Base-by-base conservation (phyloP, 305 asterid genomes). In the Solanum hybrid region DNA sequence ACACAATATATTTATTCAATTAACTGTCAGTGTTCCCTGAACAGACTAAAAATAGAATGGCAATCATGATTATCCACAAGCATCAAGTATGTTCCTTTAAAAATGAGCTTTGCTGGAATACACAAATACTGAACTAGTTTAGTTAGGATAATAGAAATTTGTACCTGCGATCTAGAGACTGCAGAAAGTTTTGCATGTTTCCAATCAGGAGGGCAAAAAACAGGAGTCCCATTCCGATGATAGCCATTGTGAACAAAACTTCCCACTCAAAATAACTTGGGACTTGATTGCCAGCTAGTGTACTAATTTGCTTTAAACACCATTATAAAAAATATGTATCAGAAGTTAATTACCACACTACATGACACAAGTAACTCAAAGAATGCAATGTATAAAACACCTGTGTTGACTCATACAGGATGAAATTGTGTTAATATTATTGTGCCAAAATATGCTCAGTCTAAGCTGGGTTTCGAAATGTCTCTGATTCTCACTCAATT, bases 161-260 rank as follows among this genome's bases (percentile, higher is more conserved):
- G 7, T 93, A 95, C 99, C 99, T 96, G 91, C 99, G 97, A 8
- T 95, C 98, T 87, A 96, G 98, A 88, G 98, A 92, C 92, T 95
- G 99, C 71, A 96, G 96, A 92, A 97, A 97, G 93, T 96, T 96
- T 92, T 96, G 98, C 97, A 96, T 96, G 90, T 96, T 96, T 69
- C 99, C 99, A 87, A 96, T 94, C 57, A 96, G 92, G 86, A 96
- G 95, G 91, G 99, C 97, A 89, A 96, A 96, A 57, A 95, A 95
- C 91, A 96, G 91, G 91, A 96, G 99, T 35, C 99, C 99, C n/a
- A 94, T 89, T 86, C 97, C 99, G 3, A 94, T 92, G 57, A 96
- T 96, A 89, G 90, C 93, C 98, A 96, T 96, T 12, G 98, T 96
- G 95, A 96, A 96, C 89, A 95, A 92, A 89, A 96, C 96, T 94